Conservation (phyloP, 2,329 filamentous ascomycete species). For the Pseudocercospora vitis region DNA sequence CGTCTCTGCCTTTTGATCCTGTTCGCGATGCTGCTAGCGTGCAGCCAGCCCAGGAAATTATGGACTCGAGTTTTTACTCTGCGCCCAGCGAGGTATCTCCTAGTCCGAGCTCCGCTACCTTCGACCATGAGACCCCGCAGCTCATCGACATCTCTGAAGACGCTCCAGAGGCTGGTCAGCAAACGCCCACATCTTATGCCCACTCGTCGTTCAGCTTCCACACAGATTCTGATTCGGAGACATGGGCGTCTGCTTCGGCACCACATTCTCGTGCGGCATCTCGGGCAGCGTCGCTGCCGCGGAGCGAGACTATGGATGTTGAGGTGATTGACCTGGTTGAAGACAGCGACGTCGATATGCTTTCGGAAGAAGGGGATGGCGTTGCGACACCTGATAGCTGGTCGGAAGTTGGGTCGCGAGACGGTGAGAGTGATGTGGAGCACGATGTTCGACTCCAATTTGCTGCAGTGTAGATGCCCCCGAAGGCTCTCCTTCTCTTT, state of each 20-base stretch:
- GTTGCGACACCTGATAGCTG: constrained; percentile 40
- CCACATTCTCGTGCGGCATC: constrained; percentile 21
- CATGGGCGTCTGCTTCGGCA: constrained; percentile 29
- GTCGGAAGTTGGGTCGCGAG: constrained; percentile 41
- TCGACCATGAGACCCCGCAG: constrained; percentile 18
- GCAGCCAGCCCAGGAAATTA: constrained; percentile 15
- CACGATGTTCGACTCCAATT: constrained; percentile 14
- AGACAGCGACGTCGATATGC: constrained; percentile 38
- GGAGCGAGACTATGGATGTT: constrained; percentile 28
- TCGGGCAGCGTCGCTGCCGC: constrained; percentile 21
- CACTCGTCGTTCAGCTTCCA: constrained; percentile 32
- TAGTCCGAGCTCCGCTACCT: constrained; percentile 19
- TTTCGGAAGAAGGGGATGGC: constrained; percentile 39
- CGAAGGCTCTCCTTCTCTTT: constrained; percentile 6
- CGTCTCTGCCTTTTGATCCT: constrained; percentile 31
- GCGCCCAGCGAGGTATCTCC: constrained; percentile 29
- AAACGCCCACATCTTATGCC: constrained; percentile 26
- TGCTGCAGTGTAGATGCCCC: constrained; percentile 2
- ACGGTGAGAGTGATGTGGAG: constrained; percentile 37
- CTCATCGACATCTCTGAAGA: constrained; percentile 28
- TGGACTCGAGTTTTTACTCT: constrained; percentile 36
- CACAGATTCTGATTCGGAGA: constrained; percentile 33
- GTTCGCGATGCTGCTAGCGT: constrained; percentile 35
- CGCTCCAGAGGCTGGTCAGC: constrained; percentile 21
- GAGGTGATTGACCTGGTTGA: constrained; percentile 36